phyloP scores from a whole-genome alignment of 1,139 yeast genomes.

The Kodamaea plutei region DNA sequence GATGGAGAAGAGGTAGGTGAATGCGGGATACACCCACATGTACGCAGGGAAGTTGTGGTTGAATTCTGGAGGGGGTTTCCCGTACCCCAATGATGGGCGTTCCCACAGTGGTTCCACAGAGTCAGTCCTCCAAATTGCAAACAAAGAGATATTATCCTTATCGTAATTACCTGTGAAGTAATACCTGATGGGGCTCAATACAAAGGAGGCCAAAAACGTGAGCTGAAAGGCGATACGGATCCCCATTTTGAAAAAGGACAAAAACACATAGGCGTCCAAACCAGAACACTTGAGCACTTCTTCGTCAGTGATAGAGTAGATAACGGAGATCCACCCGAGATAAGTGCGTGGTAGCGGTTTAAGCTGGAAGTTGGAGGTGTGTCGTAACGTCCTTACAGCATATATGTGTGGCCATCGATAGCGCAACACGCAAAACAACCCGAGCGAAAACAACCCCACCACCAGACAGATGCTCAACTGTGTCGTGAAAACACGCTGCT shows the following conservation, averaged over 20 bases:
- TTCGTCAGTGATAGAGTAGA: slow-evolving; percentile 36
- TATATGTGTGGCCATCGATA: slow-evolving; percentile 50
- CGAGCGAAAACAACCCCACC: slow-evolving; percentile 33
- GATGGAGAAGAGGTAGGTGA: slow-evolving; percentile 40
- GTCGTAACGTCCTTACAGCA: slow-evolving; percentile 44
- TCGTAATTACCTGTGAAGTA: slow-evolving; percentile 46
- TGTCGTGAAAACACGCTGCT: slow-evolving; percentile 43
- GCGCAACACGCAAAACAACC: slow-evolving; percentile 39
- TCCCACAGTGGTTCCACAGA: too few species aligned
- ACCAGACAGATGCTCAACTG: slow-evolving; percentile 38
- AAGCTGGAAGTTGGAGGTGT: slow-evolving; percentile 22
- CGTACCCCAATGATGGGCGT: background rate
- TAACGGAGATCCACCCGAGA: slow-evolving; percentile 40
- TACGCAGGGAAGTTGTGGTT: slow-evolving; percentile 17
- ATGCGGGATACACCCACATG: slow-evolving; percentile 39
- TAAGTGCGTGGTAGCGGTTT: slow-evolving; percentile 35
- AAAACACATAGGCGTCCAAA: slow-evolving; percentile 43
- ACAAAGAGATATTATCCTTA: slow-evolving; percentile 23
- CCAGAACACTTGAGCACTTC: slow-evolving; percentile 41
- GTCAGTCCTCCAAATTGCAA: background rate
- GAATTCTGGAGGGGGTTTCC: slow-evolving; percentile 12
- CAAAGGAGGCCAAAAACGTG: slow-evolving; percentile 34
- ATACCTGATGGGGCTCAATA: slow-evolving; percentile 43
- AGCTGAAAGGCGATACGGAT: slow-evolving; percentile 35
- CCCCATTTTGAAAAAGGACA: slow-evolving; percentile 45